Evolutionary conservation across 23 red algal genomes (phyloP), one percentile per base, ranked within the genome.

Genomic region (Agarophyton chilense): DNA sequence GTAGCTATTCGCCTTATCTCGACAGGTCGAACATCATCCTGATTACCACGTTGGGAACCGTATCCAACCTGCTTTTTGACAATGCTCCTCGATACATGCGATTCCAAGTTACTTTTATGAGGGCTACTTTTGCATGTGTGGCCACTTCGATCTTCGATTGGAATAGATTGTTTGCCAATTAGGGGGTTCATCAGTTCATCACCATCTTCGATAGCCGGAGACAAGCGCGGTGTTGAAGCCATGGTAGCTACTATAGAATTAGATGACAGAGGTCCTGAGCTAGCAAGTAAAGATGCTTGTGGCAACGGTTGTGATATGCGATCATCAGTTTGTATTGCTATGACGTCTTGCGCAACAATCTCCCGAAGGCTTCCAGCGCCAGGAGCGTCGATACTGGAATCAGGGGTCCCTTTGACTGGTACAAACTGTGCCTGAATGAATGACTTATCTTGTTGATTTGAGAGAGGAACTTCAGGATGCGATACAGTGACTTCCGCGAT

Each of bases 221-320:
- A 71, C 13, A 86, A 7, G 31, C 18, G 40, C 34, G 64, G 36
- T 35, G 64, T 34, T 58, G 14, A 10, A 29, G 31, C 25, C 22
- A 41, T 35, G 19, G 82, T 43, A 19, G 29, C 34, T 44, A 73
- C 64, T 55, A 86, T 28, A 44, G 82, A 72, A 71, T 39, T 73
- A 32, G 64, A 53, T 43, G 82, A 86, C 62, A 73, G 82, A 55
- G 82, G 58, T 21, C 65, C 39, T 19, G 64, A 74, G 47, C 82
- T 72, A n/a, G 29, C 49, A 55, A 57, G 49, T 21, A 64, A 86
- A 11, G 82, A 86, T 53, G 42, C 39, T 16, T 86, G 82, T 28
- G 64, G 82, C 0, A 60, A 64, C 25, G 40, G 10, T 42, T 86
- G 65, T 33, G 10, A 39, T 22, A 12, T 36, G 6, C 25, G 60